A percentile compares a stretch with the other conserved stretches of the same genome.
These are phyloP conservation scores for Lolium multiflorum DNA, from an alignment of 176 grass and related monocot species.

Conservation along the genomic window DNA sequence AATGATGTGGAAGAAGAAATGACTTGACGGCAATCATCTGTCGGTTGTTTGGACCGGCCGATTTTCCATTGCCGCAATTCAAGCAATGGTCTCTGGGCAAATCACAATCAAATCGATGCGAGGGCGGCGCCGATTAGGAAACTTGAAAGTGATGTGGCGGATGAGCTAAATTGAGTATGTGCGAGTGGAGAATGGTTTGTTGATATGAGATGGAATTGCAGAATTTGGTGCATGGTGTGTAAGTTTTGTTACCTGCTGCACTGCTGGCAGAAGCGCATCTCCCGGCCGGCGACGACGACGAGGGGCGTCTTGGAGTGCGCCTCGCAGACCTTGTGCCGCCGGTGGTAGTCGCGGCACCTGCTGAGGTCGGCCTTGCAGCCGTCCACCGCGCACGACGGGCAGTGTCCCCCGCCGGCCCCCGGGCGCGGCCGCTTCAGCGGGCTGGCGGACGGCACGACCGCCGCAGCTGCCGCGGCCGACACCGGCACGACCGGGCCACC, in stretches of 20 bases:
- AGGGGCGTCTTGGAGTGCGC: constrained; percentile 87
- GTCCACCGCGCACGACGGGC: constrained; percentile 78
- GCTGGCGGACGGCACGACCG: constrained; percentile 39
- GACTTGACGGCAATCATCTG: constrained; percentile 30
- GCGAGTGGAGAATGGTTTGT: background rate
- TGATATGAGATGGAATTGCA: background rate
- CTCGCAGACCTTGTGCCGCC: constrained; percentile 99
- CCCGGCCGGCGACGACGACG: constrained; percentile 77
- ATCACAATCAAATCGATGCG: background rate
- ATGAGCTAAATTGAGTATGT: constrained; percentile 8
- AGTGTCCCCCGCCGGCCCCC: constrained; percentile 8
- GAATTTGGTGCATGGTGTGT: background rate
- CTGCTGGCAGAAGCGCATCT: constrained; percentile 99
- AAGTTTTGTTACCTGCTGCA: constrained; percentile 80
- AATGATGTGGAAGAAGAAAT: constrained; percentile 22
- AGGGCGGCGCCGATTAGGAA: background rate
- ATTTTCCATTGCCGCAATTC: constrained; percentile 12
- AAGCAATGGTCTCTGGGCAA: constrained; percentile 12
- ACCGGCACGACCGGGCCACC: background rate
- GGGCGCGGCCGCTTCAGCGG: constrained; percentile 54
- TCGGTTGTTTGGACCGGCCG: background rate
- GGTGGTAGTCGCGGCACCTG: constrained; percentile 91
- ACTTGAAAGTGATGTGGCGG: background rate
- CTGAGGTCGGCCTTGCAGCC: constrained; percentile 88
- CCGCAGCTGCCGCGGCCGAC: background rate